Evolutionary conservation across 352 stramenopile genomes (phyloP), one percentile per base, ranked within the genome.

Genomic region (Plasmopara muralis): DNA sequence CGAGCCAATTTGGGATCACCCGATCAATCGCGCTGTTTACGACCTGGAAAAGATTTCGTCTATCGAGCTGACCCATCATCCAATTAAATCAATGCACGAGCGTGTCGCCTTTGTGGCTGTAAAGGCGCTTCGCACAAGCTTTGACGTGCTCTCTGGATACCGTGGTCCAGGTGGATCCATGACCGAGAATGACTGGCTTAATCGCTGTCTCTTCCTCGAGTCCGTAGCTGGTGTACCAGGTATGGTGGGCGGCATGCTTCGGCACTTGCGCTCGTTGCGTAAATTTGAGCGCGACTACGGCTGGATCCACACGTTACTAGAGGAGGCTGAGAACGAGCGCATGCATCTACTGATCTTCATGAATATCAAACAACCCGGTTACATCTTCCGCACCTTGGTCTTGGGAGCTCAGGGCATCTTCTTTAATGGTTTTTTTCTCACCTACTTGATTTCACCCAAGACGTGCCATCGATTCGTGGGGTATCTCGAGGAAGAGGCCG

Each of bases 321-420:
- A 96, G 43, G 88, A 97, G 47, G 83, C 85, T 13, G 89, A 97
- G 64, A 97, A 97, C 64, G 89, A 97, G 70, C 73, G 88, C 44
- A 96, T 97, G 85, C 88, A 97, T 55, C 55, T 97, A 29, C 68
- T 96, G 7, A 94, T 93, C 56, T 95, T 93, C 60, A 70, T 95
- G 53, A 74, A 78, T 41, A 83, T 97, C 67, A 94, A 94, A 60
- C 69, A 95, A 55, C 82, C 85, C 0, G 74, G 79, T 10, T 66
- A 60, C 46, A 2, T 83, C 7, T 88, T 96, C 54, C 84, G 85
- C n/a, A 50, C 66, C 6, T 43, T 75, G 9, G 85, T 97, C 10
- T 63, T 97, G 29, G 74, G 69, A 1, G 80, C 70, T 5, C 87
- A 97, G 42, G 76, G 87, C 55, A 69, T 89, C 7, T 96, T 96